Percentiles rank a stretch among this genome's conserved stretches.
Evolutionary conservation across 2,329 filamentous ascomycete genomes (phyloP).

Genomic region (Trichophyton verrucosum): DNA sequence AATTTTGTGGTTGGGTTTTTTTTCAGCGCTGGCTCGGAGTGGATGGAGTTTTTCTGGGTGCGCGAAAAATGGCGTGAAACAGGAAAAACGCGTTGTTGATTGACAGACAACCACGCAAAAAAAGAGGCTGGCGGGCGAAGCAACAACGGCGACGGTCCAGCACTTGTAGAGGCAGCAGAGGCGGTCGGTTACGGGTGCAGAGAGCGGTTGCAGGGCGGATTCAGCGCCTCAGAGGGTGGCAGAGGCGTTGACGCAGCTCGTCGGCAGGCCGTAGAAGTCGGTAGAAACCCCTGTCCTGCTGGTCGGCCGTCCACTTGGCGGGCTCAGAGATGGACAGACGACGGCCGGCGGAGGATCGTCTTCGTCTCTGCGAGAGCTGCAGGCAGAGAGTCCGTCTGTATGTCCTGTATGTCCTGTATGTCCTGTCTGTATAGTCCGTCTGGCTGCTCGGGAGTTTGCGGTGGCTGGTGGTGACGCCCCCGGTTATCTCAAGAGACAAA

Average conservation of each 20-base stretch:
- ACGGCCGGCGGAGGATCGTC: neutral
- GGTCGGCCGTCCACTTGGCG: conserved; percentile 1
- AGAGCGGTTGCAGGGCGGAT: neutral
- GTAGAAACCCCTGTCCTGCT: conserved; percentile 1
- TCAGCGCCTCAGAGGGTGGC: neutral
- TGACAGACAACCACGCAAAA: neutral
- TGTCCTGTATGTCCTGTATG: too few relatives aligned
- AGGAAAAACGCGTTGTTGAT: conserved; percentile 25
- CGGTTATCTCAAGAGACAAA: neutral
- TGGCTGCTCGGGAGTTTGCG: neutral
- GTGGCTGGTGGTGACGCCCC: neutral
- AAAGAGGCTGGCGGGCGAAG: neutral
- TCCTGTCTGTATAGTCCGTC: neutral
- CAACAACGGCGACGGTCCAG: neutral
- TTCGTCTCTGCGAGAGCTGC: neutral
- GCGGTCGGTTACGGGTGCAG: neutral
- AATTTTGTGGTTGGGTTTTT: conserved; percentile 19
- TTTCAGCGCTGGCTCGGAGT: conserved; percentile 4
- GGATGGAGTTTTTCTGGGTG: conserved; percentile 15
- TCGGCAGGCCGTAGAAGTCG: neutral
- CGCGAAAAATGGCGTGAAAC: conserved; percentile 19
- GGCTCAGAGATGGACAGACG: neutral
- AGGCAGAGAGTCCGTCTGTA: neutral
- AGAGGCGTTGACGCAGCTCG: neutral
- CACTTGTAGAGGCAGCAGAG: neutral